A percentile compares a stretch with the other conserved stretches of the same genome.
Conservation (phyloP, 495 filamentous ascomycete genomes). For the Xylaria nigripes region DNA sequence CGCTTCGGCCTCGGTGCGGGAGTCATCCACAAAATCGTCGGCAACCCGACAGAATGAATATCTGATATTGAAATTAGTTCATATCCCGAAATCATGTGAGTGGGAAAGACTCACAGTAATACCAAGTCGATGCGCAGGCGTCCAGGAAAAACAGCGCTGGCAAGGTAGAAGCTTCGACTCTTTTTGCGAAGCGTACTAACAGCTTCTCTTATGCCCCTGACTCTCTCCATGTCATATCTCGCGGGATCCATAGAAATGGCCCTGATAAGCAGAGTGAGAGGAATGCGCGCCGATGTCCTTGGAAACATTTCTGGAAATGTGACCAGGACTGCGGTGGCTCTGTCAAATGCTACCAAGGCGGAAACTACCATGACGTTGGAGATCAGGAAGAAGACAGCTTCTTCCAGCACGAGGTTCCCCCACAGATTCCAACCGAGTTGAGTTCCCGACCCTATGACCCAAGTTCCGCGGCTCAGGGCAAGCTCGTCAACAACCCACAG, state of each 20-base stretch:
- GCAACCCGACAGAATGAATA: slow-evolving; percentile 66
- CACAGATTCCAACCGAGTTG: slow-evolving; percentile 52
- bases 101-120: slow-evolving; percentile 37
- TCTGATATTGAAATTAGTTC: slow-evolving; percentile 25
- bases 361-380: slow-evolving; percentile 59
- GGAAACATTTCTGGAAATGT: slow-evolving; percentile 46
- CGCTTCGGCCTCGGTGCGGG: slow-evolving; percentile 37
- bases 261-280: slow-evolving; percentile 36
- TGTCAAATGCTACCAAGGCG: slow-evolving; percentile 57
- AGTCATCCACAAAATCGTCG: slow-evolving; percentile 60
- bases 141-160: slow-evolving; percentile 54
- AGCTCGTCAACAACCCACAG: slow-evolving; percentile 60
- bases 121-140: slow-evolving; percentile 57
- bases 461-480: slow-evolving; percentile 53
- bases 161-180: slow-evolving; percentile 62
- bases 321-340: slow-evolving; percentile 49
- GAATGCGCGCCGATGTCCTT: slow-evolving; percentile 30
- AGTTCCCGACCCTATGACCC: slow-evolving; percentile 55
- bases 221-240: slow-evolving; percentile 42
- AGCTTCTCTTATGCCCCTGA: slow-evolving; percentile 48
- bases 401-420: slow-evolving; percentile 58
- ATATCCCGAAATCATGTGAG: background rate
- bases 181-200: slow-evolving; percentile 45
- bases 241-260: slow-evolving; percentile 36
- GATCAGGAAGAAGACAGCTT: slow-evolving; percentile 58